Evolutionary conservation across 306 rosid species (phyloP), one percentile per base, ranked within the genome.

Genomic region (Fragaria vesca): DNA sequence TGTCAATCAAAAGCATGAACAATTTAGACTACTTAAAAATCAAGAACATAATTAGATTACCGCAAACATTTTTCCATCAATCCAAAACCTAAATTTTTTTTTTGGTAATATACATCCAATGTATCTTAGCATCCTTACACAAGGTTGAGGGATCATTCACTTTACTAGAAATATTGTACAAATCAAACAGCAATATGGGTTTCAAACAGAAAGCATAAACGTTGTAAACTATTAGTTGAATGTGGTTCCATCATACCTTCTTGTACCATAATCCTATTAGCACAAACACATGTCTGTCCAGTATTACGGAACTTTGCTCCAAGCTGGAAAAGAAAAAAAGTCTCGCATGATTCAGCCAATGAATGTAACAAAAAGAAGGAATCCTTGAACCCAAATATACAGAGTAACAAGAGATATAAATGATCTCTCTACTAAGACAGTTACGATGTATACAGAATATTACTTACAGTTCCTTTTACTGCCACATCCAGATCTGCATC

Each of bases 261-360:
- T 87, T 95, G 99, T 70, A 93, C 99, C 48, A 95, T 78, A 84
- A 95, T 87, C 86, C 99, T 89, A 83, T 95, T 95, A 58, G 99
- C 98, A 88, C 96, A 91, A 42, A 95, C 96, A 74, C 99, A 95
- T 78, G 99, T 95, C 81, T 95, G 99, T 83, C 99, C 99, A 83
- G 89, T 88, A 78, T 93, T 93, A 40, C 97, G 99, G 74, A 93
- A 95, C 90, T 95, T 95, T 26, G 99, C 97, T 79, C 90, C 96
- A 81, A 95, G 63, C 99, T 95, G 91, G 79, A 80, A 76, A 80
- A 80, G 72, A 30, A 6, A 4, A 13, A 30, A 32, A 6, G 5
- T 18, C 24, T 79, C 47, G 52, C 55, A 76, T 74, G 47, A 55
- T 78, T 75, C 57, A 61, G 71, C 66, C 48, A 81, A 12, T 66